phyloP scores from a whole-genome alignment of 140 eudicot species.

The Ambrosia hybrid region DNA sequence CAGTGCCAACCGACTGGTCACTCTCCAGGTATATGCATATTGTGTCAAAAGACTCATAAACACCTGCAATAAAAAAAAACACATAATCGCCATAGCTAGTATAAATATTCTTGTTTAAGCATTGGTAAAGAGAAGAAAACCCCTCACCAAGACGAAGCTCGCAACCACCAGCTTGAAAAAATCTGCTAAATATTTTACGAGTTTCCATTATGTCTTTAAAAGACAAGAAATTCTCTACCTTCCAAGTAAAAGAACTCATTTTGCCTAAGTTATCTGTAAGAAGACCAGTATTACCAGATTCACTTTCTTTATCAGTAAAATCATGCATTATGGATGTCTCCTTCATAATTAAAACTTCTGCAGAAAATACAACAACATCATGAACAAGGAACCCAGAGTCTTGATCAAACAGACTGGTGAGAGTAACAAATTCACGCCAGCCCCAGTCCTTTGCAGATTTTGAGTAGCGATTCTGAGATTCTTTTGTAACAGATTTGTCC shows the following conservation, averaged over 20 bases:
- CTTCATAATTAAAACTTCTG: slow-evolving; percentile 91
- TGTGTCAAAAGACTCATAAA: slow-evolving; percentile 97
- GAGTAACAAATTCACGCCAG: slow-evolving; percentile 99
- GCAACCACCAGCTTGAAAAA: slow-evolving; percentile 98
- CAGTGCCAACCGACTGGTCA: slow-evolving; percentile 85
- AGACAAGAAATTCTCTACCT: slow-evolving; percentile 93
- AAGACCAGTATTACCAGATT: slow-evolving; percentile 41
- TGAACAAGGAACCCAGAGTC: slow-evolving; percentile 95
- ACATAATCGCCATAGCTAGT: neutral
- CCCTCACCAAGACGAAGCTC: slow-evolving; percentile 95
- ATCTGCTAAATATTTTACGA: slow-evolving; percentile 93
- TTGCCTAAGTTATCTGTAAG: slow-evolving; percentile 45
- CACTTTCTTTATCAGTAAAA: slow-evolving; percentile 57
- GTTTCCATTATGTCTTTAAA: slow-evolving; percentile 99
- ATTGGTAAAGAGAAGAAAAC: slow-evolving; percentile 6
- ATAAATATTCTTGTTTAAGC: neutral
- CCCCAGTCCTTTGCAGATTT: slow-evolving; percentile 99
- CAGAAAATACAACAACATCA: slow-evolving; percentile 86
- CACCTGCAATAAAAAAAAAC: slow-evolving; percentile 62
- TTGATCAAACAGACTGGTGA: slow-evolving; percentile 96
- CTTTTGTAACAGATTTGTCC: slow-evolving; percentile 90
- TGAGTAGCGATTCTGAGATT: slow-evolving; percentile 96
- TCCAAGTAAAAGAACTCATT: slow-evolving; percentile 93
- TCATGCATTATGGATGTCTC: slow-evolving; percentile 81
- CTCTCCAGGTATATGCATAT: slow-evolving; percentile 97